Conservation (phyloP, 2,329 filamentous ascomycete genomes). For the Lachnellula arida region DNA sequence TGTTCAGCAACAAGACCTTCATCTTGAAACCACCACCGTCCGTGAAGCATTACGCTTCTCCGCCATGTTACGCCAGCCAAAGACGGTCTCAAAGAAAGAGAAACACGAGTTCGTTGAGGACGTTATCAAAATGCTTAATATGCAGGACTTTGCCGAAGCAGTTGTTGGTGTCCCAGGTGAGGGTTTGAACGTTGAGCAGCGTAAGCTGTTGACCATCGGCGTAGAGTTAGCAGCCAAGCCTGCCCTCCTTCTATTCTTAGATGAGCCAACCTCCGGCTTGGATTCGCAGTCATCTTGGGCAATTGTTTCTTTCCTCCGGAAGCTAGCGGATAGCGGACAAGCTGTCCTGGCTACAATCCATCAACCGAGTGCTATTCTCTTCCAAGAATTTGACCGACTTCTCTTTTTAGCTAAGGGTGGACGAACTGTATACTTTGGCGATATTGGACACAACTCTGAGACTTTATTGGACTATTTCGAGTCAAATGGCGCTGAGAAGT, state of each 20-base stretch:
- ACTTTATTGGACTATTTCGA: constrained; percentile 62
- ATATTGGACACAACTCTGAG: constrained; percentile 53
- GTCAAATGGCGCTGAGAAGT: constrained; percentile 60
- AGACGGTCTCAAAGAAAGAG: constrained; percentile 63
- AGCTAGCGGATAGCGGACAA: constrained; percentile 82
- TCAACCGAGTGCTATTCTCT: constrained; percentile 88
- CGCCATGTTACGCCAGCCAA: constrained; percentile 80
- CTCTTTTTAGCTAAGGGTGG: constrained; percentile 75
- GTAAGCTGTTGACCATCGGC: constrained; percentile 82
- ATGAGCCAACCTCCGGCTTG: constrained; percentile 91
- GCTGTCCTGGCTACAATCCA: constrained; percentile 94
- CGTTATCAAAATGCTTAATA: constrained; percentile 85
- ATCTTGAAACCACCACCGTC: constrained; percentile 79
- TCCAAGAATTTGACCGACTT: constrained; percentile 82
- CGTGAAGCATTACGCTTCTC: constrained; percentile 81
- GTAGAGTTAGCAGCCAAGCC: constrained; percentile 95
- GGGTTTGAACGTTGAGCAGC: constrained; percentile 69
- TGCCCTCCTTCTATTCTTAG: constrained; percentile 81
- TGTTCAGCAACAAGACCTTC: constrained; percentile 89
- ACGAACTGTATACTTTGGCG: constrained; percentile 76
- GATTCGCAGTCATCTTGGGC: constrained; percentile 94
- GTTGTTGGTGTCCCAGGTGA: constrained; percentile 88
- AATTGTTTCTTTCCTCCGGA: constrained; percentile 82
- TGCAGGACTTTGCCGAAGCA: constrained; percentile 87
- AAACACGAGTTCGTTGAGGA: constrained; percentile 88